Evolutionary conservation across 129 eudicot genomes (phyloP), one percentile per base, ranked within the genome.

Genomic region (Flaveria sonorensis): DNA sequence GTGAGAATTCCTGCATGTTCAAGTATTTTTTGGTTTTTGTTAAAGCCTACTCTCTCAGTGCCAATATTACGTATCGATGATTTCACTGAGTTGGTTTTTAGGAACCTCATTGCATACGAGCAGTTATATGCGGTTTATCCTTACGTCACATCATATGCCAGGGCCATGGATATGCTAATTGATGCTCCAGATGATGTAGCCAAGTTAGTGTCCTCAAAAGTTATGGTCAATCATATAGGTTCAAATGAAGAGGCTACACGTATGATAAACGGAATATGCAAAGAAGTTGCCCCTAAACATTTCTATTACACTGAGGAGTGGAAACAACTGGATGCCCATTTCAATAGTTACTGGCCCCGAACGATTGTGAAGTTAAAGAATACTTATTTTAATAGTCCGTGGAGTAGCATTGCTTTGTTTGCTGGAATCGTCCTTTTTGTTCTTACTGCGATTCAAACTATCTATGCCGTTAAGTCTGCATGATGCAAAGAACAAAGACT

Each of bases 101-200:
- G 75, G 65, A 77, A 77, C 36, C 28, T 77, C 24, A 68, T 77
- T 53, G 75, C 81, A 13, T 68, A 52, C 2, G 76, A 77, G 50
- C 76, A 69, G 16, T 68, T 18, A 0, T 19, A n/a, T 55, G 7
- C 51, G 12, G 28, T 16, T 9, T 7, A 10, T 20, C 56, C 39
- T 5, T 32, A 77, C 45, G 15, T 77, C 3, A 43, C 81, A 23
- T 68, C 81, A 2, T 77, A 77, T 68, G 81, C 47, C 1, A 6
- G 7, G 16, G 75, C 67, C 48, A 69, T 77, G 28, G 68, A 68
- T 47, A 42, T 60, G 21, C 18, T 77, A 48, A 11, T 56, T 4
- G 26, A 69, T 6, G 7, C 4, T 10, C 20, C 42, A 26, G 70
- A 68, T 0, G 81, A 77, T 14, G 42, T 77, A 1, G 3, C 8